phyloP scores from a whole-genome alignment of 139 green algal genomes.

The Coelastrella sp. region DNA sequence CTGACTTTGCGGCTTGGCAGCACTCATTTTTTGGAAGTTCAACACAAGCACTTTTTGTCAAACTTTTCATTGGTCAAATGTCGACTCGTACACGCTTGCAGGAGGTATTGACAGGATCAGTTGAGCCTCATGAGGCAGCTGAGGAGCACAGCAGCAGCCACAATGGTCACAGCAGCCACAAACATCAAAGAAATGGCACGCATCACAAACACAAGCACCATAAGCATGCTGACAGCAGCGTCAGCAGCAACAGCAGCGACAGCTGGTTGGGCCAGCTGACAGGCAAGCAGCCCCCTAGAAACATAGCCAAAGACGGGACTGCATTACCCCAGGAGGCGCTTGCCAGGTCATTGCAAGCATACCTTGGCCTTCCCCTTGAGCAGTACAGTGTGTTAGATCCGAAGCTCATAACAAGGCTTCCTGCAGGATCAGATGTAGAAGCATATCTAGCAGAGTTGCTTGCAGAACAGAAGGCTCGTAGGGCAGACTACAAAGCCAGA shows the following conservation, averaged over 20 bases:
- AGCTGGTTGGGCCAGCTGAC: constrained; percentile 2
- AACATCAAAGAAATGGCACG: neutral
- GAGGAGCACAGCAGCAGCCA: constrained; percentile 1
- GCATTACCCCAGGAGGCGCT: neutral
- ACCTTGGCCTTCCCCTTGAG: constrained; percentile 63
- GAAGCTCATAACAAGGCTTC: constrained; percentile 31
- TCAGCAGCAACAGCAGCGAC: constrained; percentile 26
- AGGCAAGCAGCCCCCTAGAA: neutral
- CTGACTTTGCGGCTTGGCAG: too few species aligned
- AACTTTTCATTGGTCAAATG: too few species aligned
- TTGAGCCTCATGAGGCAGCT: neutral
- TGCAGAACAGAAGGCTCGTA: neutral
- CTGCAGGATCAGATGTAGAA: constrained; percentile 16
- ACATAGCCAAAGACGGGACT: neutral
- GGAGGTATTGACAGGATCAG: neutral
- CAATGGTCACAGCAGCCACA: constrained; percentile 15
- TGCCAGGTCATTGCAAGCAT: constrained; percentile 45
- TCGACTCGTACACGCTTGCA: neutral
- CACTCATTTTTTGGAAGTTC: too few species aligned
- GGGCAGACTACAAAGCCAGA: neutral
- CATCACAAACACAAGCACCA: neutral
- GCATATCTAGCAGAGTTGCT: neutral
- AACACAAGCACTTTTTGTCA: too few species aligned
- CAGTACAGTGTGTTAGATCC: constrained; percentile 69
- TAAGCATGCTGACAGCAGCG: neutral